Conservation (phyloP, 192 early-diverging fungal genomes). For the Polychytrium aggregatum region DNA sequence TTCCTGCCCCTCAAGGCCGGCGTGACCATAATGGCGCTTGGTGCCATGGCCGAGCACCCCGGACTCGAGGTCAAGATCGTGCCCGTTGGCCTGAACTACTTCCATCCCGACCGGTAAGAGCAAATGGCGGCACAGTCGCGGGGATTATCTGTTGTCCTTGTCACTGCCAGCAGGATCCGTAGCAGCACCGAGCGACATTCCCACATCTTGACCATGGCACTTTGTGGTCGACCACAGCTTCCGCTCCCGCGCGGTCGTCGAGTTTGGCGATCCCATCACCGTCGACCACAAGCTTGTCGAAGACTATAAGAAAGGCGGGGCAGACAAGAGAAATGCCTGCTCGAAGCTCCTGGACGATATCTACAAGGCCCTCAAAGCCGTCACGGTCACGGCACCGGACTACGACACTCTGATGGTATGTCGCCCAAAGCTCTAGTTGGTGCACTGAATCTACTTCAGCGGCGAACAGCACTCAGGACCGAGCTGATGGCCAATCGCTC, state of each 20-base stretch:
- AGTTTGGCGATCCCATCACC: conserved; percentile 87
- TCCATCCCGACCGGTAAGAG: conserved; percentile 67
- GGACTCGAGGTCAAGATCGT: conserved; percentile 82
- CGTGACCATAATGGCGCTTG: conserved; percentile 52
- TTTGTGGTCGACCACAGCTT: too few relatives aligned
- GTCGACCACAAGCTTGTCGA: conserved; percentile 70
- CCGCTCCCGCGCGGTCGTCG: conserved; percentile 92
- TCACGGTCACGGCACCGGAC: conserved; percentile 88
- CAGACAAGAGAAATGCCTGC: conserved; percentile 72
- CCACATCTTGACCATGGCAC: too few relatives aligned
- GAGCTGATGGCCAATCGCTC: too few relatives aligned
- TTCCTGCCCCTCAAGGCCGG: conserved; percentile 90
- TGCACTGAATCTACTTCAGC: neutral
- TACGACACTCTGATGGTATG: conserved; percentile 83
- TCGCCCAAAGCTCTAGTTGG: neutral
- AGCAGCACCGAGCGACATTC: too few relatives aligned
- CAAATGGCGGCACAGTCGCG: too few relatives aligned
- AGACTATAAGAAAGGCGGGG: conserved; percentile 72
- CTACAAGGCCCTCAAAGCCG: conserved; percentile 66
- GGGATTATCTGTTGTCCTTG: too few relatives aligned
- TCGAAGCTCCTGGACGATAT: conserved; percentile 67
- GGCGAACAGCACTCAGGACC: conserved; percentile 1
- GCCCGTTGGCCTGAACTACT: conserved; percentile 88
- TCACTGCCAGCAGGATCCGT: too few relatives aligned
- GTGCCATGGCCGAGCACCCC: conserved; percentile 81